Percentiles rank a stretch among this genome's conserved stretches.
phyloP scores from a whole-genome alignment of 2,329 filamentous ascomycete genomes.

The Sporothrix brasiliensis region DNA sequence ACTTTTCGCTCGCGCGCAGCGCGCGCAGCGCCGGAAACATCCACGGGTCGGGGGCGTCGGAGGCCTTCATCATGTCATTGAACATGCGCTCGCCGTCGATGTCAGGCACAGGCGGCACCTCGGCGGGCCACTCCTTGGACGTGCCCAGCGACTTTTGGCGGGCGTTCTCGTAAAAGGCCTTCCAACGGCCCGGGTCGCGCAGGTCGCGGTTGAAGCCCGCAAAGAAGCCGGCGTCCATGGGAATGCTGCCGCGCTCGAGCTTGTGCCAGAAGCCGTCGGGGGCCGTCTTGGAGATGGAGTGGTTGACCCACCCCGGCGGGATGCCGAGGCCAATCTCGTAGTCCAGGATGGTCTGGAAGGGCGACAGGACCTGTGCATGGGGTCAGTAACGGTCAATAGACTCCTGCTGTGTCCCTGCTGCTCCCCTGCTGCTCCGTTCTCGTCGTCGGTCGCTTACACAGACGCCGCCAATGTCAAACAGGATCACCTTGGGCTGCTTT shows the following conservation, averaged over 20 bases:
- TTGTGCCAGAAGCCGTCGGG: constrained; percentile 85
- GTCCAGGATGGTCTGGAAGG: constrained; percentile 89
- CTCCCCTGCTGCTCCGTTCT: background rate
- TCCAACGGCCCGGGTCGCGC: constrained; percentile 67
- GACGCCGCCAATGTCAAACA: constrained; percentile 97
- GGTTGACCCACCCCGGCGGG: constrained; percentile 88
- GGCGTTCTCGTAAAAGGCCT: constrained; percentile 58
- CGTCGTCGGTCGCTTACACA: constrained; percentile 67
- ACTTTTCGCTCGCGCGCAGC: constrained; percentile 65
- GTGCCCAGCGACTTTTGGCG: constrained; percentile 34
- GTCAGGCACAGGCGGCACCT: constrained; percentile 65
- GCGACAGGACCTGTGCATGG: constrained; percentile 72
- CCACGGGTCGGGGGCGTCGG: constrained; percentile 74
- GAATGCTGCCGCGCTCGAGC: constrained; percentile 81
- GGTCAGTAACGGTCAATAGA: constrained; percentile 17
- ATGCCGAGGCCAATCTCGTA: constrained; percentile 79
- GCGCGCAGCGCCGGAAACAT: constrained; percentile 81
- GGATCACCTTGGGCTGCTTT: constrained; percentile 68
- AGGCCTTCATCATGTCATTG: constrained; percentile 84
- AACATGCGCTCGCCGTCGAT: constrained; percentile 81
- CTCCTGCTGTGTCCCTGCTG: constrained; percentile 13
- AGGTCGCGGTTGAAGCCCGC: constrained; percentile 74
- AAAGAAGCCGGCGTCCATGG: constrained; percentile 76
- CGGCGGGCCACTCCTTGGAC: constrained; percentile 40
- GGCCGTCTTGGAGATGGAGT: constrained; percentile 76